Conservation (phyloP, 129 eudicot species). For the Ambrosia trifida region DNA sequence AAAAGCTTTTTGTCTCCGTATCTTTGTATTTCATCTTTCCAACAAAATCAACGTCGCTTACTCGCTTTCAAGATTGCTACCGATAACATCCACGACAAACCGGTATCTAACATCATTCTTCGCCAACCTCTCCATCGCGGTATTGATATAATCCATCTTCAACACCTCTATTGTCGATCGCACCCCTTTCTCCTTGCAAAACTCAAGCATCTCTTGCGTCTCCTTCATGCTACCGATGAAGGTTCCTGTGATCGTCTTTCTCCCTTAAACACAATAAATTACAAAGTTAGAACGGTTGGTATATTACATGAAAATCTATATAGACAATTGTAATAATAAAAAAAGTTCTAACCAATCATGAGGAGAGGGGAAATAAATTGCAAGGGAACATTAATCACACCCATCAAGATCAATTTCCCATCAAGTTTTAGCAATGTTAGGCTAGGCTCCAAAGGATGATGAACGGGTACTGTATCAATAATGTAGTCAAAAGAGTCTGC, state of each 20-base stretch:
- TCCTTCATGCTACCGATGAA: slow-evolving; percentile 95
- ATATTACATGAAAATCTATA: background rate
- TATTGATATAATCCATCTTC: slow-evolving; percentile 82
- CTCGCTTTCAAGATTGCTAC: slow-evolving; percentile 61
- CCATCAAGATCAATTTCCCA: slow-evolving; percentile 81
- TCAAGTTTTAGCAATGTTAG: slow-evolving; percentile 74
- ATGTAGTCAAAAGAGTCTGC: slow-evolving; percentile 81
- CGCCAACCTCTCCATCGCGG: slow-evolving; percentile 78
- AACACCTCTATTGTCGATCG: slow-evolving; percentile 77
- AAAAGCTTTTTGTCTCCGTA: slow-evolving; percentile 9
- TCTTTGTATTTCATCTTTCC: background rate
- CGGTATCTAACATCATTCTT: slow-evolving; percentile 93
- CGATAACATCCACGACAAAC: slow-evolving; percentile 92
- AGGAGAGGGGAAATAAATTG: slow-evolving; percentile 75
- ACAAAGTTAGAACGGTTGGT: background rate
- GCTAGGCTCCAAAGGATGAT: slow-evolving; percentile 83
- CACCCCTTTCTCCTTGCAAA: slow-evolving; percentile 71
- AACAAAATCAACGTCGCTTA: background rate
- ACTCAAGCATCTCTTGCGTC: slow-evolving; percentile 80
- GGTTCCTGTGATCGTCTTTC: slow-evolving; percentile 88
- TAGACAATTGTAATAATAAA: background rate
- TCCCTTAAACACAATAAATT: slow-evolving; percentile 38
- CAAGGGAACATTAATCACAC: slow-evolving; percentile 73
- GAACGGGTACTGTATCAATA: slow-evolving; percentile 73
- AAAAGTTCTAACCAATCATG: slow-evolving; percentile 65